Percentiles rank a stretch among this genome's conserved stretches.
phyloP scores from a whole-genome alignment of 2,329 filamentous ascomycete species.

The Xylariaceae sp. region DNA sequence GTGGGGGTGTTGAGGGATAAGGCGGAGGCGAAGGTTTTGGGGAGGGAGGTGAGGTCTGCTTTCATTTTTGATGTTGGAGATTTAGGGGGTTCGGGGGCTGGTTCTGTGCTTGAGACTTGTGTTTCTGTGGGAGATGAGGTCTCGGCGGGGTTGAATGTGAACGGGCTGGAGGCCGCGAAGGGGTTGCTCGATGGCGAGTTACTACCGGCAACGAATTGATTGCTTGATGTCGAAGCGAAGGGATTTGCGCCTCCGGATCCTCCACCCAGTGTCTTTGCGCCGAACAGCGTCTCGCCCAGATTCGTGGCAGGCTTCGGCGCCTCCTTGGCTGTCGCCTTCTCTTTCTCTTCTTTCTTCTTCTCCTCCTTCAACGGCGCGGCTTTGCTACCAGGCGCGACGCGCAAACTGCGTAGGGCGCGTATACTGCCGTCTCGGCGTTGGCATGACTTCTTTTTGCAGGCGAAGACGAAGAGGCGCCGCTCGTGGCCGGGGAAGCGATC shows the following conservation, averaged over 20 bases:
- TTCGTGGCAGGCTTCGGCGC: conserved; percentile 39
- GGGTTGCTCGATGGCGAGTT: conserved; percentile 49
- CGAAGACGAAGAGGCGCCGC: conserved; percentile 81
- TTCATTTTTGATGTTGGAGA: conserved; percentile 18
- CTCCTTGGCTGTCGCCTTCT: conserved; percentile 35
- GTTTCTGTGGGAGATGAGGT: conserved; percentile 12
- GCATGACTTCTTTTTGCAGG: conserved; percentile 75
- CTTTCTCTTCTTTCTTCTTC: conserved; percentile 33
- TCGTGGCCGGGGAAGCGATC: conserved; percentile 85
- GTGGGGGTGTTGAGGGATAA: conserved; percentile 66
- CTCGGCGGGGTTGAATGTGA: conserved; percentile 44
- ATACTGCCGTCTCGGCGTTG: conserved; percentile 80
- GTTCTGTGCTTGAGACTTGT: neutral
- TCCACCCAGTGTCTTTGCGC: conserved; percentile 51
- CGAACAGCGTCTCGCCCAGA: conserved; percentile 69
- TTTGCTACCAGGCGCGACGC: conserved; percentile 38
- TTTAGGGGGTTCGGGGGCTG: neutral
- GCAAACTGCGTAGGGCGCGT: conserved; percentile 68
- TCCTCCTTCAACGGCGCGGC: conserved; percentile 29
- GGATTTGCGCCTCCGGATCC: conserved; percentile 50
- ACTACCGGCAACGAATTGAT: conserved; percentile 56
- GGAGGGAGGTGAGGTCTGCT: conserved; percentile 34
- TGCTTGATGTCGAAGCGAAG: conserved; percentile 50
- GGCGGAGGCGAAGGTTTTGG: conserved; percentile 68
- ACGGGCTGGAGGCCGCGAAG: conserved; percentile 49